Percentiles rank a stretch among this genome's conserved stretches.
phyloP scores from a whole-genome alignment of 306 rosid genomes.

The Morella rubra region DNA sequence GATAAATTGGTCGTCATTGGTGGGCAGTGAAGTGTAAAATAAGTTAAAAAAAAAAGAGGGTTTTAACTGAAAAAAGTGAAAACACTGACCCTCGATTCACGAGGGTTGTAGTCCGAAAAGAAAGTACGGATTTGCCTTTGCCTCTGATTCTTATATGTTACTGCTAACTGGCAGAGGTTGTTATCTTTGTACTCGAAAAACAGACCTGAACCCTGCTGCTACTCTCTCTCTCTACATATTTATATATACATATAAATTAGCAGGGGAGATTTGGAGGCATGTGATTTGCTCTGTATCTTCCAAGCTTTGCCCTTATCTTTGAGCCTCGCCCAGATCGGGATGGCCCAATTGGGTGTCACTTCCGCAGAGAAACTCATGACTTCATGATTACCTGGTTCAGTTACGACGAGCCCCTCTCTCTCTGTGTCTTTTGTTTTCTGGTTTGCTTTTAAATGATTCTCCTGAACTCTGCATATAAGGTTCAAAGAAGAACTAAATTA shows the following conservation, averaged over 20 bases:
- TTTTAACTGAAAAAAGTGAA: slow-evolving; percentile 51
- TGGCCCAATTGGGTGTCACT: slow-evolving; percentile 2
- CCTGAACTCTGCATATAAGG: background rate
- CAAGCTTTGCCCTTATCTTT: slow-evolving; percentile 30
- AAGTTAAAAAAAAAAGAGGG: background rate
- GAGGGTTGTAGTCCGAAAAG: slow-evolving; percentile 40
- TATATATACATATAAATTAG: background rate
- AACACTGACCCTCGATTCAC: slow-evolving; percentile 62
- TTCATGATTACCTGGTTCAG: slow-evolving; percentile 17
- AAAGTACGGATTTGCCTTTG: slow-evolving; percentile 54
- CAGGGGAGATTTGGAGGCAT: slow-evolving; percentile 37
- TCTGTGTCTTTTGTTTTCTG: slow-evolving; percentile 1
- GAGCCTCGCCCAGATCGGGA: background rate
- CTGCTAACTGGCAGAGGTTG: slow-evolving; percentile 66
- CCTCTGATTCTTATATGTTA: slow-evolving; percentile 49
- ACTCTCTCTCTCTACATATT: background rate
- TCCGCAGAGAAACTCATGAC: background rate
- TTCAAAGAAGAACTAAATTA: too few relatives aligned
- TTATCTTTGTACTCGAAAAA: slow-evolving; percentile 72
- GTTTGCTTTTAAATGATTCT: background rate
- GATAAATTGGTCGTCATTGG: slow-evolving; percentile 36
- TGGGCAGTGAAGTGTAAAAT: slow-evolving; percentile 37
- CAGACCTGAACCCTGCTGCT: slow-evolving; percentile 42
- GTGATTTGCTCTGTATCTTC: slow-evolving; percentile 32
- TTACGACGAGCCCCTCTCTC: background rate